These are phyloP conservation scores for Azolla pinnata DNA, from an alignment of 75 land plant species.

Conservation along the genomic window DNA sequence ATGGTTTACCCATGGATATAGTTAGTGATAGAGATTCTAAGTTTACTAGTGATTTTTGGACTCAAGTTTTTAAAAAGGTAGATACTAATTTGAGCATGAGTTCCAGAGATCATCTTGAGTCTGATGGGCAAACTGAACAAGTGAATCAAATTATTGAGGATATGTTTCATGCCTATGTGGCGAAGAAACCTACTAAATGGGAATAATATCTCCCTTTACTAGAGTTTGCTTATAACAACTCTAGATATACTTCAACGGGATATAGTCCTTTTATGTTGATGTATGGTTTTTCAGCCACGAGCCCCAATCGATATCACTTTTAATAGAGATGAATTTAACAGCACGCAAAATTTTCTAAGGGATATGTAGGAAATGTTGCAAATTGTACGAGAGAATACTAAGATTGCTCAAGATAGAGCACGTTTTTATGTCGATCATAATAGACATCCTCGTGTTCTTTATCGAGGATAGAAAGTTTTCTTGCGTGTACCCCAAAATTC, in stretches of 20 bases:
- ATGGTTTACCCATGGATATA: background rate
- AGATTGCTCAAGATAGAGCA: no score
- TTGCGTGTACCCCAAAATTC: no score
- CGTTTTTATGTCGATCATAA: no score
- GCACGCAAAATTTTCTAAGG: no score
- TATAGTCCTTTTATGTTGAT: conserved; percentile 2
- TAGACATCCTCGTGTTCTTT: no score
- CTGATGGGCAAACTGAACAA: background rate
- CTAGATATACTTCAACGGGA: background rate
- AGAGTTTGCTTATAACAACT: conserved; percentile 1
- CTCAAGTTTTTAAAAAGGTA: background rate
- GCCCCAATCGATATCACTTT: no score
- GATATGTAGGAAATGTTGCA: no score
- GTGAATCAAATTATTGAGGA: background rate
- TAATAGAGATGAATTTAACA: no score
- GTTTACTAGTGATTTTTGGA: background rate
- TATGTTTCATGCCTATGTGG: conserved; percentile 2
- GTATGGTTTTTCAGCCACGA: conserved; percentile 1
- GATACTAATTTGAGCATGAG: background rate
- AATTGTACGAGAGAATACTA: no score
- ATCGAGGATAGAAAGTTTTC: no score
- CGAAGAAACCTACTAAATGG: background rate
- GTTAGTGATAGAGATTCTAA: background rate
- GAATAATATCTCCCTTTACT: background rate
- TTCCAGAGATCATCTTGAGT: background rate